A percentile compares a stretch with the other conserved stretches of the same genome.
Evolutionary conservation across 495 filamentous ascomycete genomes (phyloP).

Genomic region (Penicillium simplicissimum): DNA sequence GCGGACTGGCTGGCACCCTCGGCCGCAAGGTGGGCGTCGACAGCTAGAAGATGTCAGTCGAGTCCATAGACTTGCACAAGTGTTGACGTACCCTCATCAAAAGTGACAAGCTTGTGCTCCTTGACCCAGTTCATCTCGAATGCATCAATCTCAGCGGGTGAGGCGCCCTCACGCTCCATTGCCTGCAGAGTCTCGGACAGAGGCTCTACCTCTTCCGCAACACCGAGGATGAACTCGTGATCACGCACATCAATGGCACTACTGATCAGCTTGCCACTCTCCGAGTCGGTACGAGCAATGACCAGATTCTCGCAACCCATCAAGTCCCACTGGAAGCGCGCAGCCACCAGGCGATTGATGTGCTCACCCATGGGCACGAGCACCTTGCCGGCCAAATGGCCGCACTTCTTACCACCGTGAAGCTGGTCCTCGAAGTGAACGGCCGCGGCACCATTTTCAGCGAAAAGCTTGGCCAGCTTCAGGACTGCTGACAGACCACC

Average conservation of each 20-base stretch:
- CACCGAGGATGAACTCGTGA: constrained; percentile 93
- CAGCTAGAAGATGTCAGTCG: constrained; percentile 50
- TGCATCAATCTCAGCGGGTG: constrained; percentile 75
- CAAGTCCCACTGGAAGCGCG: constrained; percentile 96
- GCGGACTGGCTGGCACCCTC: constrained; percentile 59
- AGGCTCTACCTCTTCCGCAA: constrained; percentile 69
- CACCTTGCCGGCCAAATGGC: constrained; percentile 95
- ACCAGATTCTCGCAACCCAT: constrained; percentile 95
- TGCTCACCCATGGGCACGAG: constrained; percentile 92
- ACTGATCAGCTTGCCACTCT: constrained; percentile 86
- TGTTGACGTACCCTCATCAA: constrained; percentile 70
- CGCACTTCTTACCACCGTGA: constrained; percentile 98
- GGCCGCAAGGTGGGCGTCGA: constrained; percentile 67
- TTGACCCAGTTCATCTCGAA: constrained; percentile 92
- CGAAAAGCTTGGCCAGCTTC: constrained; percentile 96
- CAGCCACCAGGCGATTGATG: constrained; percentile 89
- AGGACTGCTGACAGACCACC: constrained; percentile 89
- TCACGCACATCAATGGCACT: constrained; percentile 90
- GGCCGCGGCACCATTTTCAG: constrained; percentile 95
- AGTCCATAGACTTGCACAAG: background rate
- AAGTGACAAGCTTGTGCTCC: constrained; percentile 80
- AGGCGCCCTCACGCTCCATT: constrained; percentile 80
- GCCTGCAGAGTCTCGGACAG: constrained; percentile 86
- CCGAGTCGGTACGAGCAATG: constrained; percentile 92
- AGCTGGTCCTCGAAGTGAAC: constrained; percentile 98